These are phyloP conservation scores for Somion occarium DNA, from an alignment of 1,284 basidiomycete species.

Conservation along the genomic window DNA sequence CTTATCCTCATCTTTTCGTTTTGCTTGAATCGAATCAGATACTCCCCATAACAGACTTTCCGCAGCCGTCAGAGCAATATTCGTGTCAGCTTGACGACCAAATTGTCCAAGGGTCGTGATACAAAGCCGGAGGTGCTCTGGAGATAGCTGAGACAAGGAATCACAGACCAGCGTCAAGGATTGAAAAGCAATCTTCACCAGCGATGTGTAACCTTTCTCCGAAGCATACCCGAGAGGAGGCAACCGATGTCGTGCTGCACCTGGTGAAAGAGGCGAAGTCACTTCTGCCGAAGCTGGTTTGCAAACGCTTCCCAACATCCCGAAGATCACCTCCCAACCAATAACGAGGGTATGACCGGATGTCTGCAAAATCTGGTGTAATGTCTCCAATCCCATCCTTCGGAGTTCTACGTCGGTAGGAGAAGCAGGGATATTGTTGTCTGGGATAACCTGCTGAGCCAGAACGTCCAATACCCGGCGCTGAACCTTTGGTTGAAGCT, in stretches of 20 bases:
- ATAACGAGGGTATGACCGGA: constrained; percentile 87
- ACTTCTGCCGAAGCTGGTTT: constrained; percentile 44
- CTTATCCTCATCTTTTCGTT: constrained; percentile 61
- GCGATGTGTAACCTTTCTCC: constrained; percentile 59
- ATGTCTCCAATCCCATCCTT: constrained; percentile 80
- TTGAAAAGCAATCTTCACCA: constrained; percentile 90
- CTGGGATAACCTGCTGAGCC: constrained; percentile 70
- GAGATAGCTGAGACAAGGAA: constrained; percentile 78
- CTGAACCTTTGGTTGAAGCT: constrained; percentile 68
- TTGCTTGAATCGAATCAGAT: constrained; percentile 85
- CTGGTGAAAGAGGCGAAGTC: constrained; percentile 31
- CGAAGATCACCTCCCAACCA: constrained; percentile 93
- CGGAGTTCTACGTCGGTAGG: constrained; percentile 71
- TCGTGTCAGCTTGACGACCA: constrained; percentile 89
- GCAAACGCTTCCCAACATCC: constrained; percentile 84
- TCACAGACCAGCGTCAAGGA: constrained; percentile 94
- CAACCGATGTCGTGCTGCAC: constrained; percentile 38
- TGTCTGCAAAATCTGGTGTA: constrained; percentile 86
- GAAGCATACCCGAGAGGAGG: constrained; percentile 48
- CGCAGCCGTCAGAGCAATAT: constrained; percentile 90
- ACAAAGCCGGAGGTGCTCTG: constrained; percentile 79
- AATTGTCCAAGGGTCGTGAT: constrained; percentile 89
- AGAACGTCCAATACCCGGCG: constrained; percentile 80
- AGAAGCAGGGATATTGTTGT: constrained; percentile 38
- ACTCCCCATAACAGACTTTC: constrained; percentile 90